Evolutionary conservation across 2,329 filamentous ascomycete genomes (phyloP), one percentile per base, ranked within the genome.

Genomic region (Calonectria pteridis): DNA sequence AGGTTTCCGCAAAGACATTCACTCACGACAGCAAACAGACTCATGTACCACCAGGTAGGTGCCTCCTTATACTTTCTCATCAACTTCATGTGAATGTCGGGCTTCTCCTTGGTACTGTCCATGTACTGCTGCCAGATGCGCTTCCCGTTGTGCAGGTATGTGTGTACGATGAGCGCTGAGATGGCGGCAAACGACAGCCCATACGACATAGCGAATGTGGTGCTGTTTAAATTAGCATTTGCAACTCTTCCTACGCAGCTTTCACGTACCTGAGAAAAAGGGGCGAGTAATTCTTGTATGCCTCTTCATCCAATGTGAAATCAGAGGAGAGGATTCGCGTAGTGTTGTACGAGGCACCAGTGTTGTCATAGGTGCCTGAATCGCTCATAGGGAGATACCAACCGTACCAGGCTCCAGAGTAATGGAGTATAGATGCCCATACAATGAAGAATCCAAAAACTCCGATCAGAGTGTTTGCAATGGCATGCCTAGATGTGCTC

Each of bases 131-230:
- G 85, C 90, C 91, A 92, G 63, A 95, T 92, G 67, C 92, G 90
- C 75, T 90, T 87, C 40, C 93, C 89, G 73, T 95, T 91, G 82
- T 94, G 91, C 5, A 95, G 85, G 74, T 86, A 90, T 0, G 91
- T 93, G 79, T 95, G 91, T 0, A 94, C 88, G n/a, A 95, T 84
- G 1, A 95, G 87, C 0, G 93, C 89, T 0, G 93, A 86, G 50
- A 95, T 93, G 64, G 92, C 89, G 4, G 94, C 93, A 80, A 95
- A 95, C 0, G 92, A 94, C 2, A 95, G 84, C 0, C 93, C 94
- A 77, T 95, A 95, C 0, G 89, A 88, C 72, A 95, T 84, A 74
- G 92, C 89, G 80, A 94, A 95, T 0, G 93, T 93, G 1, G 93
- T 94, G 75, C 92, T 94, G 5, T 63, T 4, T 23, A 20, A 26